Base-by-base conservation (phyloP, 306 rosid species). In the Vicia villosa region DNA sequence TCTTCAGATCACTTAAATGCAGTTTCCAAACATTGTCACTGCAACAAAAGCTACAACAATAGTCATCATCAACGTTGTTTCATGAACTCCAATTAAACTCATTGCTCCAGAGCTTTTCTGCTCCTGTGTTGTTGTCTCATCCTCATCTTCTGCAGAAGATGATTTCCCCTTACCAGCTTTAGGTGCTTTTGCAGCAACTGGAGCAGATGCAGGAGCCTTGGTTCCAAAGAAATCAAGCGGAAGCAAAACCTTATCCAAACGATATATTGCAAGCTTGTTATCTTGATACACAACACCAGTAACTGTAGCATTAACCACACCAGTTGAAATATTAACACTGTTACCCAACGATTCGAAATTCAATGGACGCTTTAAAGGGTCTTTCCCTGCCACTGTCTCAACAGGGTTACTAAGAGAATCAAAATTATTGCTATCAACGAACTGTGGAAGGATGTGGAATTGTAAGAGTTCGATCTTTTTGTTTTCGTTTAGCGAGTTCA, bases 251-350 rank as follows among this genome's bases (percentile, higher is more conserved):
- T 77, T 83, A 61, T 87, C 84, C 43, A 89, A 46, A 1, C 42
- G 83, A 58, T 89, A 89, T 8, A 89, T 62, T 1, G 85, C 92
- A n/a, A 89, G 68, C 36, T 83, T 85, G 13, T 66, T 63, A 72
- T 87, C 90, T 0, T 86, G 54, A 45, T 83, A 89, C 0, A 89
- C 72, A 0, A 85, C 78, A 1, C 87, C 89, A 0, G 83, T 67
- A 42, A 87, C 22, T 0, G 87, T 58, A 5, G 92, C 82, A 52
- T 87, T 85, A 4, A 85, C 90, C 0, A 89, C 68, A 6, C 92
- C 96, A 4, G 92, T 86, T 2, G 86, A 81, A 10, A 89, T 75
- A 58, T 81, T 85, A 3, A 85, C 92, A 9, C 78, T 74, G 70
- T 63, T 81, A 10, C 92, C 87, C 9, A 79, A 59, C 1, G 86